Evolutionary conservation across 441 rosid species (phyloP), one percentile per base, ranked within the genome.

Genomic region (Rhodomyrtus psidioides): DNA sequence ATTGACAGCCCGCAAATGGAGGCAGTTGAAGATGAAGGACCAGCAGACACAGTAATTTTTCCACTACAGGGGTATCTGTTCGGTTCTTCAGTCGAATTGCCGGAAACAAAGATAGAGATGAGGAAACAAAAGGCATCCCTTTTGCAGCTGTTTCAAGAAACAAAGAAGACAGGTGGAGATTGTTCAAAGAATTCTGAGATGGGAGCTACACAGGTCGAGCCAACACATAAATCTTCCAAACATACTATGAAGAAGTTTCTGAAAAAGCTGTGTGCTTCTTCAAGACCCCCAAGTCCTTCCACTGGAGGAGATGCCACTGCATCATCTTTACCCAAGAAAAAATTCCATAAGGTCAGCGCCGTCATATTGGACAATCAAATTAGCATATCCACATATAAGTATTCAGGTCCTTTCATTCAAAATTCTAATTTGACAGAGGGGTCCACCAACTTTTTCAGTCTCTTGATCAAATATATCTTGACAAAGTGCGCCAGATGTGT

Each of bases 41-140:
- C 86, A 84, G 92, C 83, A 82, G 91, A 91, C 89, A 83, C 88
- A 62, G 87, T 89, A 70, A 81, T 86, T 84, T 91, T 92, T 88
- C 98, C 99, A 28, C 98, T 96, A 84, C 98, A 95, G 91, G 98
- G 92, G 87, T 97, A 97, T 89, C 91, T 95, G 83, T 95, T 95
- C 84, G 94, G 96, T 34, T 93, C 98, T 87, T 87, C 91, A 56
- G 88, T 90, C 53, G 96, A 92, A 90, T 84, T 90, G 83, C 90
- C 95, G 55, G 96, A 93, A 90, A 86, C 92, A 90, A 88, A 65
- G 87, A 76, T 53, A 62, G 92, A 91, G 85, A 86, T 81, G 83
- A 91, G 88, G 89, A 94, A 93, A 89, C 96, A 94, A 86, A 94
- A 90, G 89, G 86, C 90, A 87, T 95, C 99, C 75, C 96, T 93